Evolutionary conservation across 345 rosid species (phyloP).

Genomic region (Lumnitzera racemosa): DNA sequence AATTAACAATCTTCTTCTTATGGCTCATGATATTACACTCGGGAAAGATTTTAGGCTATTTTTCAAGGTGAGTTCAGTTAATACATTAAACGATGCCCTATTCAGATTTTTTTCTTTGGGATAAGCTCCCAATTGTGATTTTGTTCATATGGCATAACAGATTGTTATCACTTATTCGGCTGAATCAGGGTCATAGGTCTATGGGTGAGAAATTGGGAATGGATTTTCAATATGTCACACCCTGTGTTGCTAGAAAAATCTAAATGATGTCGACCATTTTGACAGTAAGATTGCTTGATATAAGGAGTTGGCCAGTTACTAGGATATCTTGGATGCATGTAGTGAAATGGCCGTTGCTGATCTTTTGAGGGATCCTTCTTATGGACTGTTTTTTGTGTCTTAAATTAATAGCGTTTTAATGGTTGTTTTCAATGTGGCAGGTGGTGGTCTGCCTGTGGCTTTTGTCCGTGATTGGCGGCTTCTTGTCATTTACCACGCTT

Average conservation of each 20-base stretch:
- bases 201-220: no score
- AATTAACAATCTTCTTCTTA: slow-evolving; percentile 62
- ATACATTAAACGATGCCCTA: not conserved
- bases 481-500: slow-evolving; percentile 76
- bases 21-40: slow-evolving; percentile 82
- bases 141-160: no score
- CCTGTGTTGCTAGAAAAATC: no score
- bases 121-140: no score
- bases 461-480: slow-evolving; percentile 70
- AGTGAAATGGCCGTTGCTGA: not conserved
- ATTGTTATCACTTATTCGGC: no score
- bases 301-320: slow-evolving; percentile 6
- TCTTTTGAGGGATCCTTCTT: not conserved
- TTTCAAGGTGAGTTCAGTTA: slow-evolving; percentile 44
- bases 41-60: slow-evolving; percentile 78
- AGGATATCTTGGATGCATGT: not conserved
- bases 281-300: not conserved
- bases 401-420: not conserved
- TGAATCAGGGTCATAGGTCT: no score
- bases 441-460: slow-evolving; percentile 89
- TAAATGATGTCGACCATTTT: no score
- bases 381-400: not conserved
- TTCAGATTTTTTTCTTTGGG: not conserved
- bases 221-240: no score
- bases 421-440: slow-evolving; percentile 29